Evolutionary conservation across 192 early-diverging fungal genomes (phyloP).

Genomic region (Coemansia sp.): DNA sequence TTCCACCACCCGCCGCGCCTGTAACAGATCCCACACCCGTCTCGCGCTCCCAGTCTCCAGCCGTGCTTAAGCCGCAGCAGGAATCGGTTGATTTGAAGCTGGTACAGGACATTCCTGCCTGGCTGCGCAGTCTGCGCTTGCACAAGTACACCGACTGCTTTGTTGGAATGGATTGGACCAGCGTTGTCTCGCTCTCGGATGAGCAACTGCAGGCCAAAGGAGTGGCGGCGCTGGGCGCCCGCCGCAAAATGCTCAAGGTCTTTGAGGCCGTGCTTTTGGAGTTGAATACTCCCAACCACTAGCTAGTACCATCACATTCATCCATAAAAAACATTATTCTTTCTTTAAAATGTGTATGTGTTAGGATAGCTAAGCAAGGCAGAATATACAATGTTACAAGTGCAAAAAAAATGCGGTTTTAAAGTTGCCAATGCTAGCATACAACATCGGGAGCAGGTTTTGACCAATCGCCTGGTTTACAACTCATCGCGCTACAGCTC

Average conservation of each 20-base stretch:
- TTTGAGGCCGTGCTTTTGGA: conserved; percentile 65
- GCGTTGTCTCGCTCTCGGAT: conserved; percentile 84
- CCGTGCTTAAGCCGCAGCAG: conserved; percentile 12
- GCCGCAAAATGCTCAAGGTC: conserved; percentile 95
- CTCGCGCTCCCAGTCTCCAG: not conserved
- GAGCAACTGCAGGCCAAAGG: conserved; percentile 78
- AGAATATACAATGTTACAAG: conserved; percentile 5
- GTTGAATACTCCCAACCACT: not conserved
- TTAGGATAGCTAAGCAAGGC: not conserved
- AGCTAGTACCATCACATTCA: not conserved
- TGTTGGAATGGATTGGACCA: conserved; percentile 82
- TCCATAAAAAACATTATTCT: not conserved
- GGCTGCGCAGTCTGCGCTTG: conserved; percentile 87
- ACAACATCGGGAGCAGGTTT: not conserved
- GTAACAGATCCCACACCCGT: not conserved
- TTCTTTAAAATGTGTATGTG: not conserved
- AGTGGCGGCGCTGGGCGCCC: conserved; percentile 89
- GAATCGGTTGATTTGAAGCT: conserved; percentile 34
- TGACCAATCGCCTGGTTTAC: not conserved
- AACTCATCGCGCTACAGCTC: conserved; percentile 18
- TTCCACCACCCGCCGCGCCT: conserved; percentile 3
- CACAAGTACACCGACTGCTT: conserved; percentile 96
- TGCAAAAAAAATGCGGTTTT: not conserved
- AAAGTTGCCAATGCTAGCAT: not conserved
- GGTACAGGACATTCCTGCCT: conserved; percentile 81